Evolutionary conservation across 2,329 filamentous ascomycete genomes (phyloP), one percentile per base, ranked within the genome.

Genomic region (Epichloe festucae): DNA sequence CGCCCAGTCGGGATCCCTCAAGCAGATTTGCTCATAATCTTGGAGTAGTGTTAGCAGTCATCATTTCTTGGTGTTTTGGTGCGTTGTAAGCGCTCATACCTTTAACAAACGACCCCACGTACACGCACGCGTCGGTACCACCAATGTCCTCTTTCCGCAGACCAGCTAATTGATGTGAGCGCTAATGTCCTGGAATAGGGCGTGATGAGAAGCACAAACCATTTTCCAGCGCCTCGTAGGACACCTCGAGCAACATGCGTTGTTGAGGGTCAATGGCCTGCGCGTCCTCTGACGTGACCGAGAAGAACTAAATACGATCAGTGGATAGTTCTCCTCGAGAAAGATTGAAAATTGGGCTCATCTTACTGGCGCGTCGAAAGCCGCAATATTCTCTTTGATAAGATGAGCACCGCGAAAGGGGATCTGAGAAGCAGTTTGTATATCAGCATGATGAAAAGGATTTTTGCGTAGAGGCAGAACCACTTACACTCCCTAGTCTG

Each of bases 261-360:
- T 77, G 73, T 52, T 77, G 73, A 6, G 75, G 75, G 48, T 79
- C 76, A 51, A 78, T 73, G 3, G 76, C 73, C 23, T 69, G 68
- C 17, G 75, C 74, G 49, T 78, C 75, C 17, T 73, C 71, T 0
- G 73, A 67, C 0, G 73, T 64, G 4, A 78, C 66, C 0, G 69
- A 69, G 57, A 78, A 78, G 61, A 78, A 78, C 73, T 76, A 35
- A 12, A 8, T 8, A 14, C 10, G 17, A 35, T 51, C 7, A 48
- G 47, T 8, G 19, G 11, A 41, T 17, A 11, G 10, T 38, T 15
- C 40, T 15, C 15, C 15, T 21, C 15, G 12, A 44, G 12, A 19
- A 11, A 17, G 11, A 39, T 19, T 46, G 41, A 34, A 10, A 19
- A 3, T 21, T 27, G 15, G 14, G 3, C 4, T 42, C 8, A 10